Conservation (phyloP, 257 asterid genomes). For the Pogostemon cablin region DNA sequence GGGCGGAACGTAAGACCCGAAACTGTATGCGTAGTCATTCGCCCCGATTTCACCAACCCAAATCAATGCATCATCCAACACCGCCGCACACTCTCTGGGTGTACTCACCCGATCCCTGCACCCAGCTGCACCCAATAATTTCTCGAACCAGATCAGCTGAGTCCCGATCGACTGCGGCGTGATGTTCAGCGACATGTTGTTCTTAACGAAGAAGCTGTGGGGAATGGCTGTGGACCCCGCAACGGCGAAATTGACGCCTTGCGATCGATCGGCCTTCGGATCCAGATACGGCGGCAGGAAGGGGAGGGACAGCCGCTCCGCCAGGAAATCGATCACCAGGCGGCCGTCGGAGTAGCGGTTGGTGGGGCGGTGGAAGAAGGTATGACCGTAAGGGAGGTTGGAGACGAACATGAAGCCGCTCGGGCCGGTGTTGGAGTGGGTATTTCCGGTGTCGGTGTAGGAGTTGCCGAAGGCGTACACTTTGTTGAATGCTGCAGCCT, state of each 20-base stretch:
- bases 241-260: slow-evolving; percentile 78
- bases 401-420: slow-evolving; percentile 70
- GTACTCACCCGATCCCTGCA: slow-evolving; percentile 34
- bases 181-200: slow-evolving; percentile 47
- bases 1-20: slow-evolving; percentile 51
- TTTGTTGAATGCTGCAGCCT: slow-evolving; percentile 47
- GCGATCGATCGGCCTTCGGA: slow-evolving; percentile 34
- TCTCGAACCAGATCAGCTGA: slow-evolving; percentile 52
- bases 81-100: slow-evolving; percentile 32
- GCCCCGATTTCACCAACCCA: slow-evolving; percentile 74
- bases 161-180: slow-evolving; percentile 54
- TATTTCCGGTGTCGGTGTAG: slow-evolving; percentile 94
- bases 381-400: slow-evolving; percentile 72
- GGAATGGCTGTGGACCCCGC: slow-evolving; percentile 63
- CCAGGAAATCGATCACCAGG: slow-evolving; percentile 70
- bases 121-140: slow-evolving; percentile 34
- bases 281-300: slow-evolving; percentile 62
- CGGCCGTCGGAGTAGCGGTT: slow-evolving; percentile 94
- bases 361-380: slow-evolving; percentile 86
- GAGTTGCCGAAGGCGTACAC: slow-evolving; percentile 89
- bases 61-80: slow-evolving; percentile 46
- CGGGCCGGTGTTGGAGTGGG: slow-evolving; percentile 71
- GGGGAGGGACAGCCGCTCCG: slow-evolving; percentile 60
- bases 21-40: slow-evolving; percentile 70
- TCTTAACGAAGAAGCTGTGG: slow-evolving; percentile 47